Percentiles rank a stretch among this genome's conserved stretches.
Conservation (phyloP, 2,329 filamentous ascomycete genomes). For the Claviceps purpurea region DNA sequence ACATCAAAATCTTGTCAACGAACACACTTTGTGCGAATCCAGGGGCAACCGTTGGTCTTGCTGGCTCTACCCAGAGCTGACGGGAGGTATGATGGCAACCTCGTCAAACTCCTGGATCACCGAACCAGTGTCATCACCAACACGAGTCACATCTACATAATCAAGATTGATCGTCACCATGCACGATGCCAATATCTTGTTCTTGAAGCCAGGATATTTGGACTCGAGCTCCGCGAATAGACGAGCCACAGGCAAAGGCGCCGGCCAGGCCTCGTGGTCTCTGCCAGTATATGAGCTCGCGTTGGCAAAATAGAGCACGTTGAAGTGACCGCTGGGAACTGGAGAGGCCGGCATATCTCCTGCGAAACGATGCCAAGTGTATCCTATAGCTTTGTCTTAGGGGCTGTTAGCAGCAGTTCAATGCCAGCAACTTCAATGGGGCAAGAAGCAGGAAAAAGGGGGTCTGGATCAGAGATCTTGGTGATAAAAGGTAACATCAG, state of each 20-base stretch:
- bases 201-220: constrained; percentile 54
- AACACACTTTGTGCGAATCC: not conserved
- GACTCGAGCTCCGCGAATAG: constrained; percentile 57
- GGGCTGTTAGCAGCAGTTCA: not conserved
- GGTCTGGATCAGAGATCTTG: constrained; percentile 54
- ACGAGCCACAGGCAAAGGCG: constrained; percentile 47
- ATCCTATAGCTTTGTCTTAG: not conserved
- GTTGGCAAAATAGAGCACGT: constrained; percentile 68
- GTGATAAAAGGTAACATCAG: constrained; percentile 47
- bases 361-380: not conserved
- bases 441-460: constrained; percentile 3
- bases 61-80: constrained; percentile 59
- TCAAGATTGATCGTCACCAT: constrained; percentile 69
- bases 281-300: constrained; percentile 59
- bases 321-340: constrained; percentile 54
- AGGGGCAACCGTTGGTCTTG: not conserved
- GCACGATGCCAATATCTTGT: constrained; percentile 56
- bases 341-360: constrained; percentile 27
- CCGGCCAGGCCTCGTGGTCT: constrained; percentile 49
- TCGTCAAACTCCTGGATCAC: constrained; percentile 63
- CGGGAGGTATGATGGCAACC: constrained; percentile 76
- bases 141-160: constrained; percentile 57
- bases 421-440: not conserved
- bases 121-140: constrained; percentile 24
- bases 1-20: not conserved